A percentile compares a stretch with the other conserved stretches of the same genome.
These are phyloP conservation scores for Sarcodon sp. DNA, from an alignment of 768 basidiomycete species.

Conservation along the genomic window DNA sequence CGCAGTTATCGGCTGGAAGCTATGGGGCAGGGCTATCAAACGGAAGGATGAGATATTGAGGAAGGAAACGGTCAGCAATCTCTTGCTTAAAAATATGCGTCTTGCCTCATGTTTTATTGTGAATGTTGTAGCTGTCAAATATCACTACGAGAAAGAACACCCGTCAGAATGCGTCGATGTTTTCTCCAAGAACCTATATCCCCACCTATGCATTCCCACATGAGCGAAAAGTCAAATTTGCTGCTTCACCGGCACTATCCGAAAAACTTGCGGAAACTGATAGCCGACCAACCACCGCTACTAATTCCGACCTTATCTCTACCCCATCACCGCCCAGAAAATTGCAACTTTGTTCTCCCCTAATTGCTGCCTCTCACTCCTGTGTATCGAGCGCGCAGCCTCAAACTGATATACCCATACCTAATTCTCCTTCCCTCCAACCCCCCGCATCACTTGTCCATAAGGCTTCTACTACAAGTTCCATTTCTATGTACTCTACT, in stretches of 20 bases:
- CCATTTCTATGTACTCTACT: constrained; percentile 22
- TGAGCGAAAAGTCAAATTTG: constrained; percentile 29
- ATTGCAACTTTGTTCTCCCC: not conserved
- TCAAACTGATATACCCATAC: no score
- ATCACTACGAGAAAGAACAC: constrained; percentile 24
- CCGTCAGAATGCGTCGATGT: constrained; percentile 21
- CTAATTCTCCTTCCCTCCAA: not conserved
- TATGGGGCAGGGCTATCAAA: constrained; percentile 31
- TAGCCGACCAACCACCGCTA: not conserved
- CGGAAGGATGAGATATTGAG: constrained; percentile 18
- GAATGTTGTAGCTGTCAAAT: not conserved
- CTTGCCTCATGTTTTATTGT: not conserved
- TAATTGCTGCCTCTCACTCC: not conserved
- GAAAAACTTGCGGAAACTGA: not conserved
- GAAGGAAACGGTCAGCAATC: constrained; percentile 16
- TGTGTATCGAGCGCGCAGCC: not conserved
- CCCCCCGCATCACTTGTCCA: constrained; percentile 6
- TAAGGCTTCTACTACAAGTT: constrained; percentile 19
- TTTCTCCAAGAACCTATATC: constrained; percentile 12
- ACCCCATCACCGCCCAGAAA: not conserved
- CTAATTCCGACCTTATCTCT: not conserved
- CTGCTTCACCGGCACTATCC: constrained; percentile 1
- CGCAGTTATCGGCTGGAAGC: constrained; percentile 29
- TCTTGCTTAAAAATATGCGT: not conserved
- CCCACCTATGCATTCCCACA: constrained; percentile 13